These are phyloP conservation scores for Coemansia sp. DNA, from an alignment of 192 early-diverging fungal species.

Conservation along the genomic window DNA sequence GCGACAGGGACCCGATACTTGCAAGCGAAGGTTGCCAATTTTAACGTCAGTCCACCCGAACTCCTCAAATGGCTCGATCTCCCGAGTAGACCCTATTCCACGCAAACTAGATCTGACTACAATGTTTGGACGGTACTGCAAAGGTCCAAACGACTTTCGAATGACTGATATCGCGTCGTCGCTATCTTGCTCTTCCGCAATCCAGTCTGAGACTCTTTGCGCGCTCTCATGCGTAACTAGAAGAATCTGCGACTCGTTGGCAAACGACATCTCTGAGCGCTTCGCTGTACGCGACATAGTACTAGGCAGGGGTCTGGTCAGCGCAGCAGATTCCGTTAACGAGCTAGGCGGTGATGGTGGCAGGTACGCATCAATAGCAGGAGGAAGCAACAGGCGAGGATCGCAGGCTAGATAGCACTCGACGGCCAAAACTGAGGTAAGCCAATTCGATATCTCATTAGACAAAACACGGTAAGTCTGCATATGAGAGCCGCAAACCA, in stretches of 20 bases:
- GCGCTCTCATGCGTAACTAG: conserved; percentile 63
- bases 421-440: conserved; percentile 51
- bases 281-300: neutral
- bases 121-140: conserved; percentile 72
- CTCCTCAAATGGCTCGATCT: conserved; percentile 63
- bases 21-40: conserved; percentile 5
- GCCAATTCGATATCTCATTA: conserved; percentile 41
- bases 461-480: conserved; percentile 26
- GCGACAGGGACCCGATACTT: conserved; percentile 60
- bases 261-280: conserved; percentile 53
- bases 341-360: neutral
- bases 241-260: conserved; percentile 73
- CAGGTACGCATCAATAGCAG: neutral
- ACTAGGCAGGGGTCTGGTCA: neutral
- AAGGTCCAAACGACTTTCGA: conserved; percentile 14
- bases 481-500: conserved; percentile 27
- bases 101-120: conserved; percentile 49
- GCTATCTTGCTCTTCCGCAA: conserved; percentile 35
- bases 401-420: conserved; percentile 53
- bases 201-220: conserved; percentile 55
- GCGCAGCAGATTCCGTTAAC: neutral
- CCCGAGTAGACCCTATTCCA: conserved; percentile 31
- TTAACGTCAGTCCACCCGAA: conserved; percentile 56
- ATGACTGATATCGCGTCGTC: neutral
- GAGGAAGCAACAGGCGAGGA: conserved; percentile 21